Percentiles rank a stretch among this genome's conserved stretches.
phyloP scores from a whole-genome alignment of 192 early-diverging fungal species.

The Rhizoclosmatium globosum region DNA sequence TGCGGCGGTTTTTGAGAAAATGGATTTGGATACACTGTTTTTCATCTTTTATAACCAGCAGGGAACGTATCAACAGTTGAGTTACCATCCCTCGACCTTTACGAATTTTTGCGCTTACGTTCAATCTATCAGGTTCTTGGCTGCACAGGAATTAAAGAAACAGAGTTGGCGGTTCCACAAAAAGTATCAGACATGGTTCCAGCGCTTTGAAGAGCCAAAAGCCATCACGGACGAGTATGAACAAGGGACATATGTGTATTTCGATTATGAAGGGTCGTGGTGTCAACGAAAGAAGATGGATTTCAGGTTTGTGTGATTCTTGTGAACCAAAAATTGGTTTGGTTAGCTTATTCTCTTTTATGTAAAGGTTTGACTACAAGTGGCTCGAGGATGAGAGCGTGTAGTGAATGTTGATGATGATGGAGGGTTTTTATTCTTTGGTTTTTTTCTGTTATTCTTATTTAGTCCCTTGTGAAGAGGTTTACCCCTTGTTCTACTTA shows the following conservation, averaged over 20 bases:
- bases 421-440: neutral
- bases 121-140: constrained; percentile 73
- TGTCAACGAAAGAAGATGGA: constrained; percentile 96
- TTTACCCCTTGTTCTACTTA: neutral
- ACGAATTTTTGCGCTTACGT: constrained; percentile 18
- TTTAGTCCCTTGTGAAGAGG: constrained; percentile 8
- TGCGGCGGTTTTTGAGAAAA: constrained; percentile 85
- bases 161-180: constrained; percentile 99
- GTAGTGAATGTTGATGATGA: neutral
- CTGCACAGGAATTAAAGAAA: constrained; percentile 93
- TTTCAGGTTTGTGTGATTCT: constrained; percentile 68
- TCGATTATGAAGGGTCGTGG: constrained; percentile 98
- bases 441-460: neutral
- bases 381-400: constrained; percentile 77
- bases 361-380: constrained; percentile 83
- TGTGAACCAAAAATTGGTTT: neutral
- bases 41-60: constrained; percentile 99
- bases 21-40: constrained; percentile 95
- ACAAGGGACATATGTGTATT: constrained; percentile 98
- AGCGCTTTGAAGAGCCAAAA: constrained; percentile 95
- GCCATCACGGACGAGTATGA: constrained; percentile 97
- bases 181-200: constrained; percentile 99
- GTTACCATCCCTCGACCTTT: constrained; percentile 15
- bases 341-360: neutral
- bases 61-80: constrained; percentile 95